A percentile compares a stretch with the other conserved stretches of the same genome.
These are phyloP conservation scores for Hippophae gyantsensis DNA, from an alignment of 306 rosid species.

Conservation along the genomic window DNA sequence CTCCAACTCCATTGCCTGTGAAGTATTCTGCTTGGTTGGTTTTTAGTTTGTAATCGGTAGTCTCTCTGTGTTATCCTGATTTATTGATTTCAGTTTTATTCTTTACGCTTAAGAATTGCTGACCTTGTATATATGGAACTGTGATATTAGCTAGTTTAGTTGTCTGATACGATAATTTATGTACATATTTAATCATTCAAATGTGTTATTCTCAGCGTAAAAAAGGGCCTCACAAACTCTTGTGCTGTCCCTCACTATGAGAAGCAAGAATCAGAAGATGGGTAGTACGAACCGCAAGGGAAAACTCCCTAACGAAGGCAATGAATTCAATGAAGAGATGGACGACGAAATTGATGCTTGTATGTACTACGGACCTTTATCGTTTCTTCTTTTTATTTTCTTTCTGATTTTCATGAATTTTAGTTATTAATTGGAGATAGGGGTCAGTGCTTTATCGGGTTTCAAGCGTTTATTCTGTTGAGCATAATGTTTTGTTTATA, in stretches of 20 bases:
- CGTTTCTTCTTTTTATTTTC: neutral
- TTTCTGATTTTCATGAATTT: neutral
- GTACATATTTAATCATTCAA: no score
- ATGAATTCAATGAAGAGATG: conserved; percentile 38
- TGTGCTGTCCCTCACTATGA: conserved; percentile 12
- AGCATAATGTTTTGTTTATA: neutral
- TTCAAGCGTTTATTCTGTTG: neutral
- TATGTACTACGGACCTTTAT: conserved; percentile 19
- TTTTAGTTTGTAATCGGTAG: no score
- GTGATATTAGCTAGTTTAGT: no score
- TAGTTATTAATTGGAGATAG: neutral
- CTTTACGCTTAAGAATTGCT: no score
- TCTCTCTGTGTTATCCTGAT: no score
- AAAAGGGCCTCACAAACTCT: no score
- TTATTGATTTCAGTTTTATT: no score
- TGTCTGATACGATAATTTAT: no score
- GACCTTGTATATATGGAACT: no score
- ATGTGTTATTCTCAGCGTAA: no score
- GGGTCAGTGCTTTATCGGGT: neutral
- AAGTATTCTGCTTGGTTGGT: no score
- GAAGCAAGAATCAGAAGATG: conserved; percentile 36
- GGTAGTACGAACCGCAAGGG: conserved; percentile 24
- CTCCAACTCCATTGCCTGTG: no score
- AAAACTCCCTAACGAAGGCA: conserved; percentile 14
- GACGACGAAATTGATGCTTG: conserved; percentile 87